Base-by-base conservation (phyloP, 176 grass and related monocot genomes). In the Ampelocalamus luodianensis region DNA sequence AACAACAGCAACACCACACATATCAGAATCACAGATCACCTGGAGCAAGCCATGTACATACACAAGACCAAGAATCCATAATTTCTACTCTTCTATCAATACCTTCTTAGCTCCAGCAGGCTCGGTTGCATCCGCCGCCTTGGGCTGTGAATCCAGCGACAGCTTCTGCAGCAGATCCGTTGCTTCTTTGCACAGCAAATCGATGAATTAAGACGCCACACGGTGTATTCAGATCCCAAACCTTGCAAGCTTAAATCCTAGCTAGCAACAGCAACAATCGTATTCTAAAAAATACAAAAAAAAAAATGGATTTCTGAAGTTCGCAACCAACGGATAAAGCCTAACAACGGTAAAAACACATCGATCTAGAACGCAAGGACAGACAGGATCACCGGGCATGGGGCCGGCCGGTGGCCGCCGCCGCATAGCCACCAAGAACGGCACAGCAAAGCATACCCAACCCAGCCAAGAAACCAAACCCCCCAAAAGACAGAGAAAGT, bases 91-190 rank as follows among this genome's bases (percentile, higher is more conserved):
- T 82, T 80, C 17, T 20, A 79, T 74, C 84, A 8, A 65, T 90
- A 90, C 89, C 89, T 90, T 90, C 65, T 73, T 63, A 29, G 67
- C n/a, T 2, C 27, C 84, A 3, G 85, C 80, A 68, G 80, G 68
- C 61, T 87, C 85, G 14, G 80, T 61, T 14, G 68, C 89, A 9
- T 79, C 89, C 12, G 59, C 74, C 32, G 61, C 79, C 89, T 87
- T 90, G 74, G 89, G 85, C 74, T 83, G 84, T 6, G 89, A 68
- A 36, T 95, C 96, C 48, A 95, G 82, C 44, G 93, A 79, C 61
- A 98, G 32, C 68, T 95, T 95, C 88, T 98, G 93, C 83, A 95
- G 70, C 74, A 98, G 90, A 87, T 90, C 93, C 37, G 96, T 85
- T 60, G 91, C 82, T 89, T 95, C 91, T 90, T 87, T 5, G 39